phyloP scores from a whole-genome alignment of 306 rosid genomes.

The Quercus berberidifolia region DNA sequence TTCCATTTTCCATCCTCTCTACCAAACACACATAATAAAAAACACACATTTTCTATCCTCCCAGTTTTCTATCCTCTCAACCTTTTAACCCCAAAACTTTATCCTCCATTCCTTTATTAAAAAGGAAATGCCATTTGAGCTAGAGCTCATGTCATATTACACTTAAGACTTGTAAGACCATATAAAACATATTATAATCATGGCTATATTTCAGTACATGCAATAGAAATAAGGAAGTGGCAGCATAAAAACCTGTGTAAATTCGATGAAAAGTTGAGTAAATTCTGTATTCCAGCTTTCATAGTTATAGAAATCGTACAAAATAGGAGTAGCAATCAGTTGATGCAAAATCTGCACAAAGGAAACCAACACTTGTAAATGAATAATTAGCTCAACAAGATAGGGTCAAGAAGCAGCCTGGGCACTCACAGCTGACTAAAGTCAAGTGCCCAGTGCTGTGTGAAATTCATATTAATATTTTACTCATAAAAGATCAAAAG shows the following conservation, averaged over 20 bases:
- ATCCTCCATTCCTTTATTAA: too few species aligned
- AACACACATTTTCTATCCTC: too few species aligned
- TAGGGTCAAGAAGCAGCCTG: neutral
- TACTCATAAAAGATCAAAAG: neutral
- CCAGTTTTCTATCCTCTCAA: too few species aligned
- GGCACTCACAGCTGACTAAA: neutral
- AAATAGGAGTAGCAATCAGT: slow-evolving; percentile 43
- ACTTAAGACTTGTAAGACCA: neutral
- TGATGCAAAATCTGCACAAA: slow-evolving; percentile 48
- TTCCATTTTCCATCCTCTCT: too few species aligned
- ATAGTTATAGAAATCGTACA: slow-evolving; percentile 55
- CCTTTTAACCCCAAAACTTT: too few species aligned
- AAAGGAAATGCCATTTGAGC: too few species aligned
- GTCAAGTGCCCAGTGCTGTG: neutral
- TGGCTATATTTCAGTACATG: neutral
- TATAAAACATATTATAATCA: neutral
- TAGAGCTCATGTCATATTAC: too few species aligned
- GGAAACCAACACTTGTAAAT: slow-evolving; percentile 8
- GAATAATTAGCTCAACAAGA: neutral
- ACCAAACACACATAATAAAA: too few species aligned
- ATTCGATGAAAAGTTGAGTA: slow-evolving; percentile 44
- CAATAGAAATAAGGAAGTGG: neutral
- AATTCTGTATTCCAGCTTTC: slow-evolving; percentile 41
- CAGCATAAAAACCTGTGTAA: slow-evolving; percentile 40
- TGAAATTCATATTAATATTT: too few species aligned